Percentiles rank a stretch among this genome's conserved stretches.
phyloP scores from a whole-genome alignment of 2,329 filamentous ascomycete species.

The Penicillium sp. region DNA sequence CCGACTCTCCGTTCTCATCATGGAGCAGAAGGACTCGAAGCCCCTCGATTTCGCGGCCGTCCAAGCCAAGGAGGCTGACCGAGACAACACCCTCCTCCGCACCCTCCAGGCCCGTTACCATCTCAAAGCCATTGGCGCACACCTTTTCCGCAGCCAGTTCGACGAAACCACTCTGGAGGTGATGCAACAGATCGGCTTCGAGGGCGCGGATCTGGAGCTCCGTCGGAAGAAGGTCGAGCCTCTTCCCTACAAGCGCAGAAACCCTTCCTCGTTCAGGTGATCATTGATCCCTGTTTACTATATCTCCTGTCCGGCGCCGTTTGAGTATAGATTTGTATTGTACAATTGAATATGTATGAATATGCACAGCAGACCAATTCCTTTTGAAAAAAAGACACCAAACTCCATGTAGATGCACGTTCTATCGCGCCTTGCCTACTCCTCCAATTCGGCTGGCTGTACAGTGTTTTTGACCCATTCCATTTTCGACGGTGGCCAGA shows the following conservation, averaged over 20 bases:
- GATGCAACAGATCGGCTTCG: constrained; percentile 77
- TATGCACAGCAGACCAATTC: constrained; percentile 38
- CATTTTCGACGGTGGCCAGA: constrained; percentile 42
- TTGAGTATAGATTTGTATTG: constrained; percentile 42
- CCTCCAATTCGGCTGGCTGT: constrained; percentile 34
- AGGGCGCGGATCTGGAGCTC: constrained; percentile 81
- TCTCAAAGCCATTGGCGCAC: constrained; percentile 76
- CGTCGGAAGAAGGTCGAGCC: constrained; percentile 76
- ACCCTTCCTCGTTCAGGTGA: constrained; percentile 51
- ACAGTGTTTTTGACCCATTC: constrained; percentile 44
- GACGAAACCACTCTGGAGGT: constrained; percentile 86
- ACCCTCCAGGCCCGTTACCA: constrained; percentile 72
- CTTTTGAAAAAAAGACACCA: constrained; percentile 26
- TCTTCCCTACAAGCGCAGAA: constrained; percentile 66
- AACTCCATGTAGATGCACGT: constrained; percentile 34
- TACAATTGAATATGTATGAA: constrained; percentile 49
- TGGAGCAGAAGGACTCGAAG: constrained; percentile 73
- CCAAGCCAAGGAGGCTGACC: constrained; percentile 54
- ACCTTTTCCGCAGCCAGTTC: constrained; percentile 86
- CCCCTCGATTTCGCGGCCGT: constrained; percentile 63
- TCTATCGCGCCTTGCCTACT: constrained; percentile 1
- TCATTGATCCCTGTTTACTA: constrained; percentile 17
- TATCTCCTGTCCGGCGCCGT: constrained; percentile 26
- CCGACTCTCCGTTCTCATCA: constrained; percentile 78
- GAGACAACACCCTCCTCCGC: constrained; percentile 75